A percentile compares a stretch with the other conserved stretches of the same genome.
Conservation (phyloP, 1,284 basidiomycete species). For the Ustilago cynodontis region DNA sequence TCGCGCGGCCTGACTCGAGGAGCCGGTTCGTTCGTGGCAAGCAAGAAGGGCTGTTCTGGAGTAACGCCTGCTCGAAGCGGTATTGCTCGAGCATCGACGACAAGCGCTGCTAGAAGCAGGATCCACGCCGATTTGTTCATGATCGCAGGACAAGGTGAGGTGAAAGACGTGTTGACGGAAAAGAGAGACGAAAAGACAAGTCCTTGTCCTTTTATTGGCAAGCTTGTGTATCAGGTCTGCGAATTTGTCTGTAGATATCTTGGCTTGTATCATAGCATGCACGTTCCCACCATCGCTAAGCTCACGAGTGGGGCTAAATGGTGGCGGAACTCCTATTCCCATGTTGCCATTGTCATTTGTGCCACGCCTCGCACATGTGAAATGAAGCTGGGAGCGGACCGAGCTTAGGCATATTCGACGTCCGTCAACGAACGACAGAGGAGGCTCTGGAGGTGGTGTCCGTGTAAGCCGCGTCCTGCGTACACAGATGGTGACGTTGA, state of each 20-base stretch:
- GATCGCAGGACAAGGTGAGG: background rate
- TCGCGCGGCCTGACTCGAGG: constrained; percentile 2
- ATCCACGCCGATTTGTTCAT: constrained; percentile 9
- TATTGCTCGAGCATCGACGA: constrained; percentile 7
- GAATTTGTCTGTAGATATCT: background rate
- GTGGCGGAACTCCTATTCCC: background rate
- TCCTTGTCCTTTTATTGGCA: background rate
- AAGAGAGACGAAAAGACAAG: background rate
- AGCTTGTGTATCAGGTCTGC: background rate
- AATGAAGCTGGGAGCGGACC: background rate
- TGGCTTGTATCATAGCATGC: background rate
- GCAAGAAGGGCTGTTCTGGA: constrained; percentile 20
- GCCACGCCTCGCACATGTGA: background rate
- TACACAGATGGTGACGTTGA: too few species aligned
- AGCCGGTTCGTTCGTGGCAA: background rate
- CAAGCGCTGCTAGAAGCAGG: constrained; percentile 7
- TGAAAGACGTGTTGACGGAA: background rate
- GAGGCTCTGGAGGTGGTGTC: too few species aligned
- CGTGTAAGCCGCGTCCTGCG: too few species aligned
- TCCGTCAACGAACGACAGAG: too few species aligned
- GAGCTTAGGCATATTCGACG: too few species aligned
- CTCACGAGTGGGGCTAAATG: background rate
- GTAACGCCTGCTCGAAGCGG: constrained; percentile 12
- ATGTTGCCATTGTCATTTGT: background rate
- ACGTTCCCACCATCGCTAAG: background rate